Percentiles rank a stretch among this genome's conserved stretches.
Conservation (phyloP, 371 early-diverging fungal genomes). For the Actinomucor elegans region DNA sequence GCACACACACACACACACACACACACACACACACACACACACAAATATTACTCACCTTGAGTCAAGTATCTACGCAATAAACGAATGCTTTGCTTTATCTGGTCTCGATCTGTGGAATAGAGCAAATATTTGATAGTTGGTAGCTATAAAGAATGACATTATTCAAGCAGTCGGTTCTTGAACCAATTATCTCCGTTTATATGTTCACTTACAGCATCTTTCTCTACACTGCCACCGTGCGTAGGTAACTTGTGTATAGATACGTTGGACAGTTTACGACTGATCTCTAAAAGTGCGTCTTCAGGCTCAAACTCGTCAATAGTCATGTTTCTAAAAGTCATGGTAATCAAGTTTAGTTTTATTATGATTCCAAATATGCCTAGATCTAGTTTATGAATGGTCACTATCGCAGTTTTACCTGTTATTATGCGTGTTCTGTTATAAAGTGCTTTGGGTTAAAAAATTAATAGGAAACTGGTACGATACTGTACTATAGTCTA, state of each 20-base stretch:
- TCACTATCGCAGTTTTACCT: too few relatives aligned
- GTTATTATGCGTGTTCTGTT: too few relatives aligned
- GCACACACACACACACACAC: neutral
- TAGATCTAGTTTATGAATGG: too few relatives aligned
- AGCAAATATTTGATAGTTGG: conserved; percentile 22
- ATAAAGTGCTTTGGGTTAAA: too few relatives aligned
- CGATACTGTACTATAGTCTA: too few relatives aligned
- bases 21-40: neutral
- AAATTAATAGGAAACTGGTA: too few relatives aligned
- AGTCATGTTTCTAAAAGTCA: conserved; percentile 28
- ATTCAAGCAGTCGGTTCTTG: conserved; percentile 12
- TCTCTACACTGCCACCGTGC: conserved; percentile 22
- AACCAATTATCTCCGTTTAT: conserved; percentile 8
- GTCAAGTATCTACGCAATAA: conserved; percentile 39
- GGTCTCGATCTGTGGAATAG: conserved; percentile 18
- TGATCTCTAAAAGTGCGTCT: conserved; percentile 35
- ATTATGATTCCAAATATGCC: too few relatives aligned
- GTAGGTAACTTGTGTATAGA: conserved; percentile 24
- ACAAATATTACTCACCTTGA: conserved; percentile 25
- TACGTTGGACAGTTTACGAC: conserved; percentile 44
- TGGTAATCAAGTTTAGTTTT: too few relatives aligned
- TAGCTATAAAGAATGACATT: conserved; percentile 6
- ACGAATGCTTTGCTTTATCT: conserved; percentile 27
- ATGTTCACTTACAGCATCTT: conserved; percentile 19
- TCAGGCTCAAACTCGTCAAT: conserved; percentile 45